phyloP scores from a whole-genome alignment of 805 yeast genomes.

The Candida pini region DNA sequence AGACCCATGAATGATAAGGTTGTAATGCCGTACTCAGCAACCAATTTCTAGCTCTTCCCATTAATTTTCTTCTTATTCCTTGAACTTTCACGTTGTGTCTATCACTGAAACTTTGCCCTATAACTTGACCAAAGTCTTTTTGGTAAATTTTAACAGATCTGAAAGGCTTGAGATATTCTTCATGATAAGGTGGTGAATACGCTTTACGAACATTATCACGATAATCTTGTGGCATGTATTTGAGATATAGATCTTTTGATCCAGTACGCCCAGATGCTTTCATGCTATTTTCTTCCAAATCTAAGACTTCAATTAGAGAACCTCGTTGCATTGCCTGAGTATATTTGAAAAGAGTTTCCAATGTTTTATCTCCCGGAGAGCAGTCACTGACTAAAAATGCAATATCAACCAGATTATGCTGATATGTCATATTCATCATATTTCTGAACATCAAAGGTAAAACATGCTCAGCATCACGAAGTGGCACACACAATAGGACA shows the following conservation, averaged over 20 bases:
- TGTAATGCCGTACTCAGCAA: constrained; percentile 64
- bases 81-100: constrained; percentile 82
- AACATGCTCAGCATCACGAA: constrained; percentile 73
- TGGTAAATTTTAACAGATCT: constrained; percentile 74
- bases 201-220: constrained; percentile 51
- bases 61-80: constrained; percentile 74
- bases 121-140: constrained; percentile 77
- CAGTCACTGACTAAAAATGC: constrained; percentile 81
- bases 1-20: constrained; percentile 87
- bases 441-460: constrained; percentile 80
- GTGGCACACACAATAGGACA: constrained; percentile 65
- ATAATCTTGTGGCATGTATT: constrained; percentile 63
- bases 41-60: constrained; percentile 90
- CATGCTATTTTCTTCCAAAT: constrained; percentile 33
- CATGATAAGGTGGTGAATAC: constrained; percentile 62
- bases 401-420: constrained; percentile 71
- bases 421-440: constrained; percentile 80
- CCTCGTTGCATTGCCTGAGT: constrained; percentile 68
- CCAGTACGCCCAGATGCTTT: constrained; percentile 39
- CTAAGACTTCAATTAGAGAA: constrained; percentile 46
- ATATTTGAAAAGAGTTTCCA: constrained; percentile 60
- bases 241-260: constrained; percentile 55
- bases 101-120: constrained; percentile 81
- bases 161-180: constrained; percentile 61
- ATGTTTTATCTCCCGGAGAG: constrained; percentile 57